Evolutionary conservation across 352 stramenopile species (phyloP), one percentile per base, ranked within the genome.

Genomic region (Globisporangium orthogonon): DNA sequence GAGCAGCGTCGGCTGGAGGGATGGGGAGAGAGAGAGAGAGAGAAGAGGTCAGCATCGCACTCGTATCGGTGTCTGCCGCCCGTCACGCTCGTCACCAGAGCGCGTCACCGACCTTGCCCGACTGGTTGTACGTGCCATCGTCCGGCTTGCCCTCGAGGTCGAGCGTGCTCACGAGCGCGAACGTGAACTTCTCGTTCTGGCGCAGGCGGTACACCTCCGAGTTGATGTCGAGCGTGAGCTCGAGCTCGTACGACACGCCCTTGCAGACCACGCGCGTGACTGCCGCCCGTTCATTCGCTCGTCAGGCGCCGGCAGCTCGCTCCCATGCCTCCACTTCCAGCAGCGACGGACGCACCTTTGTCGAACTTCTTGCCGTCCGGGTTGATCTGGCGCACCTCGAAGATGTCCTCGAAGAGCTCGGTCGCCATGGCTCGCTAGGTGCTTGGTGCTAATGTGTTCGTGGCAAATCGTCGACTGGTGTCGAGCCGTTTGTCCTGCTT

Each of bases 371-470:
- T 99, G 37, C 96, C 96, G 56, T 98, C 96, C 18, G 97, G 97
- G 75, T 99, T 99, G 29, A 99, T 64, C 61, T 96, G 79, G 45
- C 87, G 96, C 60, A 98, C 94, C 80, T 98, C 92, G 68, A 99
- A 99, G 61, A 98, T 98, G 75, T 99, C 97, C 78, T 99, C 96
- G 84, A 99, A 99, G 50, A 99, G 71, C 66, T 95, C 83, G 28
- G 85, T 92, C 70, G 85, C 81, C 85, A 95, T 95, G 54, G 49
- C 61, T 40, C 18, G 53, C 2, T 59, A 14, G 29, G 35, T 14
- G 35, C 35, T 13, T 55, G 23, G 9, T 54, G 29, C 3, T 39
- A 9, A 11, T 52, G 48, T 44, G 2, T 3, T 29, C 13, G 7
- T 40, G 43, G n/a, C 3, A n/a, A n/a, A 29, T 29, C 17, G 2